These are phyloP conservation scores for Strobilomyces dryophilus DNA, from an alignment of 768 basidiomycete species.

Conservation along the genomic window DNA sequence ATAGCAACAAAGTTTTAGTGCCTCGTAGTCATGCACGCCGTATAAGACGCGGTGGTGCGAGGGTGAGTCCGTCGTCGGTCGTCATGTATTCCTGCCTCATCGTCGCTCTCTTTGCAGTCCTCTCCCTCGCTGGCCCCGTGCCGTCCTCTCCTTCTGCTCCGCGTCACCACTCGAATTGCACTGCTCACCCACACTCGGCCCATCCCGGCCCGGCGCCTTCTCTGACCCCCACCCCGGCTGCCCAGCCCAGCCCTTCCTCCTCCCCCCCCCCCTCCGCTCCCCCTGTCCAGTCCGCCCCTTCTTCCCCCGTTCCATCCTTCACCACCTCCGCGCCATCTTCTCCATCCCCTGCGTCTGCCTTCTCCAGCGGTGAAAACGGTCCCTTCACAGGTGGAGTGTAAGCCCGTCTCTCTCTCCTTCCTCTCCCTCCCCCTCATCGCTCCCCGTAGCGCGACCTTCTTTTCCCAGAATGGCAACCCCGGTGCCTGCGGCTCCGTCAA, in stretches of 20 bases:
- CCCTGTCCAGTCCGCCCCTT: background rate
- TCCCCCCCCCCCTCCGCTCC: background rate
- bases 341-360: background rate
- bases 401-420: constrained; percentile 9
- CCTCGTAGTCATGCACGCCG: too few species aligned
- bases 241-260: too few species aligned
- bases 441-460: constrained; percentile 54
- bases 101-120: constrained; percentile 59
- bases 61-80: constrained; percentile 1
- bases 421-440: background rate
- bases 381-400: constrained; percentile 41
- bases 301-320: background rate
- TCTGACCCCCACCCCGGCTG: too few species aligned
- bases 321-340: background rate
- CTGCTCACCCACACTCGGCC: too few species aligned
- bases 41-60: background rate
- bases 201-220: too few species aligned
- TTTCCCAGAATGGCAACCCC: constrained; percentile 63
- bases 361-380: constrained; percentile 26
- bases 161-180: background rate
- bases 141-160: constrained; percentile 10
- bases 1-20: too few species aligned
- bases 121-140: constrained; percentile 28
- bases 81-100: constrained; percentile 35
- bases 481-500: constrained; percentile 74